Percentiles rank a stretch among this genome's conserved stretches.
Evolutionary conservation across 192 early-diverging fungal genomes (phyloP).

Genomic region (Lobosporangium transversale): DNA sequence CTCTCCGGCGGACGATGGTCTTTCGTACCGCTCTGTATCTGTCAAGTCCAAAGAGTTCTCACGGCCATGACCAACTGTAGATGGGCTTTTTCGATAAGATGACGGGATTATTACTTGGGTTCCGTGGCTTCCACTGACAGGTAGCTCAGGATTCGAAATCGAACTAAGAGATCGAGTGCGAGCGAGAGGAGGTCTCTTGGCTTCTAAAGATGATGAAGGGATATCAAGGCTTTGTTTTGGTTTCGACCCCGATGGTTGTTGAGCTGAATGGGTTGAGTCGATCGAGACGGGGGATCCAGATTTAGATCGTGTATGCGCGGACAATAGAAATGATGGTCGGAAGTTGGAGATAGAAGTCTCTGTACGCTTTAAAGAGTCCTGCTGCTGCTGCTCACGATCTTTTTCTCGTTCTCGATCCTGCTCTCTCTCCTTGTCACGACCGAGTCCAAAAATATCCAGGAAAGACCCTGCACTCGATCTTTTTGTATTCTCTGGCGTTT

Average conservation of each 20-base stretch:
- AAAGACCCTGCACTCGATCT: conserved; percentile 46
- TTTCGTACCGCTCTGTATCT: conserved; percentile 7
- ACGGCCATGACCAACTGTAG: not conserved
- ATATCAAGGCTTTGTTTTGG: conserved; percentile 27
- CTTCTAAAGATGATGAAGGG: not conserved
- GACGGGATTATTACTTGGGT: not conserved
- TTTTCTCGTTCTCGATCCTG: not conserved
- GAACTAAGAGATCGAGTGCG: conserved; percentile 37
- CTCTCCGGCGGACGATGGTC: not conserved
- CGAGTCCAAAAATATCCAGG: conserved; percentile 43
- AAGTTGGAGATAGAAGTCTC: conserved; percentile 19
- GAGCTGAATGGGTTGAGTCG: not conserved
- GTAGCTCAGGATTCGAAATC: conserved; percentile 14
- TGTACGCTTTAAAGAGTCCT: not conserved
- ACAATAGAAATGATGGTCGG: conserved; percentile 19
- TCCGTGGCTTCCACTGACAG: not conserved
- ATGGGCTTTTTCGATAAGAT: not conserved
- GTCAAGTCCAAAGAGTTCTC: conserved; percentile 12
- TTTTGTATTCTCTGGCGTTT: conserved; percentile 19
- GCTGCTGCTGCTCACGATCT: conserved; percentile 1
- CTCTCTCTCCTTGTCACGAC: conserved; percentile 44
- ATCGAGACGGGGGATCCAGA: conserved; percentile 26
- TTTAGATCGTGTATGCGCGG: conserved; percentile 14
- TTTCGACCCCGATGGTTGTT: conserved; percentile 1
- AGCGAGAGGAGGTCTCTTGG: not conserved